Percentiles rank a stretch among this genome's conserved stretches.
These are phyloP conservation scores for Diplodia intermedia DNA, from an alignment of 2,329 filamentous ascomycete genomes.

Conservation along the genomic window DNA sequence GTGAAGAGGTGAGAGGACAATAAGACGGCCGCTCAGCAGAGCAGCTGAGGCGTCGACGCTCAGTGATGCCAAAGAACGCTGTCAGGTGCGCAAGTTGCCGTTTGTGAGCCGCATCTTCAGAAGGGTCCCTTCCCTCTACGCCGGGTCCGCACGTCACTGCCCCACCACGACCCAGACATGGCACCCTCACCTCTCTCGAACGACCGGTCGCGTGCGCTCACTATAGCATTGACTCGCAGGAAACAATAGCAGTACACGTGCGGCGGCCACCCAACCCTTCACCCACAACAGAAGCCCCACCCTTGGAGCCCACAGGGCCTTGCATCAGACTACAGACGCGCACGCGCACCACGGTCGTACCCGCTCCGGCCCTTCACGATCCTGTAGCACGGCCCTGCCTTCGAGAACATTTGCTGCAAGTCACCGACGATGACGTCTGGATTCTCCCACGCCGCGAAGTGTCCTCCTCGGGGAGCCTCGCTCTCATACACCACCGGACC, in stretches of 20 bases:
- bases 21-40: background rate
- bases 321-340: constrained; percentile 6
- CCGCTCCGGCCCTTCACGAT: constrained; percentile 22
- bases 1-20: background rate
- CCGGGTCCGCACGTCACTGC: constrained; percentile 11
- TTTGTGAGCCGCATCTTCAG: background rate
- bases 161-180: constrained; percentile 6
- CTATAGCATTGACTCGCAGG: background rate
- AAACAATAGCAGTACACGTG: background rate
- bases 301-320: background rate
- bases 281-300: background rate
- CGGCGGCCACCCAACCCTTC: no score
- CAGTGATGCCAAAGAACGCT: background rate
- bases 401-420: constrained; percentile 60
- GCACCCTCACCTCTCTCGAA: background rate
- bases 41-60: constrained; percentile 1
- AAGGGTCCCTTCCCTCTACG: background rate
- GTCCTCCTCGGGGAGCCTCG: constrained; percentile 60
- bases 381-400: constrained; percentile 28
- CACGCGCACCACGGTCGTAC: constrained; percentile 19
- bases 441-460: constrained; percentile 67
- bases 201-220: background rate
- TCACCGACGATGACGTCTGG: constrained; percentile 62
- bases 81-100: background rate
- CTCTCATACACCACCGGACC: constrained; percentile 63